Base-by-base conservation (phyloP, 306 rosid species). In the Cucumis cinereus region DNA sequence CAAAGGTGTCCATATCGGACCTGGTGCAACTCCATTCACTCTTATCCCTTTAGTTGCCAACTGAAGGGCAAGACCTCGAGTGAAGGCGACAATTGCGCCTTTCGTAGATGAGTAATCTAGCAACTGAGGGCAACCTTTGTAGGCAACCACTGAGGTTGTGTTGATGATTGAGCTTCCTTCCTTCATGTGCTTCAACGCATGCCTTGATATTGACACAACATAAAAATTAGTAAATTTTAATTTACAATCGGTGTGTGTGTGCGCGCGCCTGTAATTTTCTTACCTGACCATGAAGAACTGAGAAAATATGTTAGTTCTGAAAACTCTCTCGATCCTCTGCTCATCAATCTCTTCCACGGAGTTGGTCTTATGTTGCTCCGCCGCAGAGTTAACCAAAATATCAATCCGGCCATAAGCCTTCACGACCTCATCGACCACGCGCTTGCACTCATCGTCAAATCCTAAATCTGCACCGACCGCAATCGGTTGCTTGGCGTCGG, bases 1-100 rank as follows among this genome's bases (percentile, higher is more conserved):
- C 30, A 93, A 52, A 2, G 97, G 97, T 1, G 97, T 89, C 93
- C 97, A 93, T 2, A 90, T 88, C 9, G 98, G 96, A 63, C 98
- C 96, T 0, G 95, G 96, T 1, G 96, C 98, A 2, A 93, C 98
- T 3, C 93, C 98, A 6, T 91, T 90, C 30, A 93, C 97, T 3
- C 93, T 78, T 60, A 91, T 91, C 57, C 93, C 92, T 77, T 43
- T 81, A 52, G 8, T 73, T 16, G 67, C 87, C 6, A 90, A 81
- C 81, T 92, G 87, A 79, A 84, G 87, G 1, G 96, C 83, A 0
- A 92, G 90, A 23, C 83, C 94, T 83, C 97, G 82, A 0, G 92
- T 86, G 50, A 85, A 93, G 10, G 90, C 88, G 24, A 90, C 96
- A 35, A 87, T 86, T 2, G 91, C 94, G 6, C 98, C 95, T 79